These are phyloP conservation scores for Cutaneotrichosporon sp. DNA, from an alignment of 1,284 basidiomycete genomes.

Conservation along the genomic window DNA sequence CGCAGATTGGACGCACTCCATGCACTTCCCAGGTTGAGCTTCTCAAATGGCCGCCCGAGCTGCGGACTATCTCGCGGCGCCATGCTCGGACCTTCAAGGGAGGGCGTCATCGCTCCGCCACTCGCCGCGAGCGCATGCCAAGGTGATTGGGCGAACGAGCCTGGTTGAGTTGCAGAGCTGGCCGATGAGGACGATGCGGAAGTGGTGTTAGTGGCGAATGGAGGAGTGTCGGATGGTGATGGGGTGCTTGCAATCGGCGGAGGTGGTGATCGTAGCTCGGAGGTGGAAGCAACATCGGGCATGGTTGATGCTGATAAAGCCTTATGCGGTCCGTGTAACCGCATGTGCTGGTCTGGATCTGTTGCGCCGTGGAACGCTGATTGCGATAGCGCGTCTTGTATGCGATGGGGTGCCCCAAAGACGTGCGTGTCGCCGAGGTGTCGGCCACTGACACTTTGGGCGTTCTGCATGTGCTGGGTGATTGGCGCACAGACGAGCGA, in stretches of 20 bases:
- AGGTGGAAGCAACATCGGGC: neutral
- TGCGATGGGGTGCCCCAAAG: neutral
- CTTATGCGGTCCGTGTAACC: neutral
- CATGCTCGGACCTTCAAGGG: slow-evolving; percentile 29
- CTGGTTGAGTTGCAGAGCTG: neutral
- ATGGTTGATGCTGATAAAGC: neutral
- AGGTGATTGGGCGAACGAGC: slow-evolving; percentile 26
- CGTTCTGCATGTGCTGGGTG: neutral
- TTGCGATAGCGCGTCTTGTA: neutral
- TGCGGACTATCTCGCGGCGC: slow-evolving; percentile 35
- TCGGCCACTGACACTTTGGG: neutral
- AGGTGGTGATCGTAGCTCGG: neutral
- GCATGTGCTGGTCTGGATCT: neutral
- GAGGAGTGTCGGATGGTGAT: neutral
- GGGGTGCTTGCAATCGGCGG: neutral
- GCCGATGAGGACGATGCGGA: neutral
- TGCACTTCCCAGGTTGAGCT: slow-evolving; percentile 41
- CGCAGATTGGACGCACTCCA: slow-evolving; percentile 36
- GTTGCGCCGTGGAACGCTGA: neutral
- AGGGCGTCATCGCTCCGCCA: slow-evolving; percentile 48
- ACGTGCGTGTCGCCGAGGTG: neutral
- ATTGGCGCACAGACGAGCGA: neutral
- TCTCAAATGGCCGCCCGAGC: slow-evolving; percentile 46
- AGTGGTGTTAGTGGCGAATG: neutral
- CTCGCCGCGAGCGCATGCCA: slow-evolving; percentile 44